phyloP scores from a whole-genome alignment of 495 filamentous ascomycete genomes.

The Astrothelium macrocarpum region DNA sequence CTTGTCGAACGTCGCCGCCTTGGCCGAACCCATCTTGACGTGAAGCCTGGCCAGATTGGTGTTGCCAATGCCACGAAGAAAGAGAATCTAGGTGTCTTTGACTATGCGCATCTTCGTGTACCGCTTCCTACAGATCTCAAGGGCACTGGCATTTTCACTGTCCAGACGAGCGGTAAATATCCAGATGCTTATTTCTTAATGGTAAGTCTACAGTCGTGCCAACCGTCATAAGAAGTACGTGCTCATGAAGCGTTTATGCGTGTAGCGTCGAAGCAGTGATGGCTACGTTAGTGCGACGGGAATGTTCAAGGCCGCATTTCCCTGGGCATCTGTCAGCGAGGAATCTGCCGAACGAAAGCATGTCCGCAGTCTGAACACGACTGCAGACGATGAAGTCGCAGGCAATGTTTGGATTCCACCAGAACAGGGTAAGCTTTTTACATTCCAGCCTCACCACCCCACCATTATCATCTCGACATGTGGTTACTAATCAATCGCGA shows the following conservation, averaged over 20 bases:
- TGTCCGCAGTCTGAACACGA: constrained; percentile 64
- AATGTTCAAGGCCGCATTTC: constrained; percentile 99
- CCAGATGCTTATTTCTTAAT: constrained; percentile 95
- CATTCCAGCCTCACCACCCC: constrained; percentile 9
- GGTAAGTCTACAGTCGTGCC: constrained; percentile 51
- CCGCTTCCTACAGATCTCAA: constrained; percentile 79
- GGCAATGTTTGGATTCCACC: constrained; percentile 96
- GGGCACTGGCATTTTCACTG: constrained; percentile 83
- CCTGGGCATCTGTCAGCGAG: constrained; percentile 76
- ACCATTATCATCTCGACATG: background rate
- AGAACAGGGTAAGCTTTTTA: constrained; percentile 51
- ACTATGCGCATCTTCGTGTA: constrained; percentile 90
- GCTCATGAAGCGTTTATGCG: background rate
- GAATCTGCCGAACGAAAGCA: constrained; percentile 81
- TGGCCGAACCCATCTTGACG: constrained; percentile 80
- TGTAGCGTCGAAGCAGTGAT: constrained; percentile 78
- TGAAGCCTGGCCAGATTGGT: constrained; percentile 60
- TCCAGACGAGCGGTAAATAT: constrained; percentile 39
- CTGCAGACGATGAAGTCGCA: constrained; percentile 83
- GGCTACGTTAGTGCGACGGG: constrained; percentile 92
- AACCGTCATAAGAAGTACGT: background rate
- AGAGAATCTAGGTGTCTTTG: constrained; percentile 71
- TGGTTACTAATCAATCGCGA: constrained; percentile 2
- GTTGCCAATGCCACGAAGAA: constrained; percentile 56
- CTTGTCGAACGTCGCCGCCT: constrained; percentile 78